These are phyloP conservation scores for Panellus pusillus DNA, from an alignment of 768 basidiomycete genomes.

Conservation along the genomic window DNA sequence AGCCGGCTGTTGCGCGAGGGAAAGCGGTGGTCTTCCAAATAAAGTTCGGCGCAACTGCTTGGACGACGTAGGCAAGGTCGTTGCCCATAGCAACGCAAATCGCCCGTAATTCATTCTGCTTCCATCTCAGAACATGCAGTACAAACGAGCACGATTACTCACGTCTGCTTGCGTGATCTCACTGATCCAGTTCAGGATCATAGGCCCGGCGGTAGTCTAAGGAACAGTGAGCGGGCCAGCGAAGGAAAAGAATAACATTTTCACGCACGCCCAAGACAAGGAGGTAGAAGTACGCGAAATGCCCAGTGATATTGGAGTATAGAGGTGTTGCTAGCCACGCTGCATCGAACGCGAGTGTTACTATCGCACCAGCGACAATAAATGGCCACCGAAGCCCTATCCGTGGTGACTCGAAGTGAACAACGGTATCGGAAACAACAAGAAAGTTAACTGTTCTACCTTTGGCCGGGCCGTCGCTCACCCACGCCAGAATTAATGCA, in stretches of 20 bases:
- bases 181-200: slow-evolving; percentile 23
- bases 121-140: not conserved
- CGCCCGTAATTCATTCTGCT: slow-evolving; percentile 20
- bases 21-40: slow-evolving; percentile 21
- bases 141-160: not conserved
- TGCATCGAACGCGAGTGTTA: slow-evolving; percentile 12
- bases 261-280: slow-evolving; percentile 18
- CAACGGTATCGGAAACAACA: too few species aligned
- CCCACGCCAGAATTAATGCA: slow-evolving; percentile 16
- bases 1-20: slow-evolving; percentile 21
- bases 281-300: slow-evolving; percentile 24
- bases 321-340: slow-evolving; percentile 18
- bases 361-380: slow-evolving; percentile 10
- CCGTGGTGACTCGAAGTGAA: too few species aligned
- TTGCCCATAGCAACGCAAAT: slow-evolving; percentile 21
- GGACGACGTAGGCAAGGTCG: slow-evolving; percentile 21
- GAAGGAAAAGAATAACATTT: not conserved
- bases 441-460: not conserved
- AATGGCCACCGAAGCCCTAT: slow-evolving; percentile 18
- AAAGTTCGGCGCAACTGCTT: slow-evolving; percentile 24
- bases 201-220: slow-evolving; percentile 19
- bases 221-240: not conserved
- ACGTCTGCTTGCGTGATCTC: slow-evolving; percentile 20
- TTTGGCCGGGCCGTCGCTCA: slow-evolving; percentile 20
- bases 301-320: slow-evolving; percentile 15